Percentiles rank a stretch among this genome's conserved stretches.
These are phyloP conservation scores for Aurifilum marmelostoma DNA, from an alignment of 2,329 filamentous ascomycete genomes.

Conservation along the genomic window DNA sequence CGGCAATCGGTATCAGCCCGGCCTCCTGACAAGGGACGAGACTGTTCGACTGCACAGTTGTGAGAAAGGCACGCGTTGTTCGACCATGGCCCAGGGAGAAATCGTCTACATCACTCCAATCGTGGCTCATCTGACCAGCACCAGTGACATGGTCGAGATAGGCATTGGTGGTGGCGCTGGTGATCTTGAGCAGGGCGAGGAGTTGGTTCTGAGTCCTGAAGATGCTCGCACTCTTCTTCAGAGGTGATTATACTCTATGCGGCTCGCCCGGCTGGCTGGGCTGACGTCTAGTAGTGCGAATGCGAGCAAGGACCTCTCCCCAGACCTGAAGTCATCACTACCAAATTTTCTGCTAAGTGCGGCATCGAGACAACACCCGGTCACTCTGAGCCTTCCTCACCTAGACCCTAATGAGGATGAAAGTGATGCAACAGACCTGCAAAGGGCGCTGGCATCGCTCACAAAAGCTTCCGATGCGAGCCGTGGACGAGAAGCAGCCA, in stretches of 20 bases:
- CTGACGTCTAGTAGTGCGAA: conserved; percentile 1
- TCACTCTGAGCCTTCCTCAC: conserved; percentile 18
- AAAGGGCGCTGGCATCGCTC: conserved; percentile 19
- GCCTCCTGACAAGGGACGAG: conserved; percentile 70
- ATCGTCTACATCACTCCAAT: conserved; percentile 81
- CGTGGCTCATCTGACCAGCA: conserved; percentile 64
- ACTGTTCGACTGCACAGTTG: conserved; percentile 80
- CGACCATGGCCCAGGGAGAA: conserved; percentile 42
- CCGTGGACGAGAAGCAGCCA: conserved; percentile 25
- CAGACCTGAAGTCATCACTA: conserved; percentile 31
- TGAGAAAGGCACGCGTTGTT: conserved; percentile 70
- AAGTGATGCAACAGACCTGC: conserved; percentile 20
- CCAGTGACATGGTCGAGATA: conserved; percentile 69
- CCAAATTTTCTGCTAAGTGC: conserved; percentile 14
- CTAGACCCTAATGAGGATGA: conserved; percentile 34
- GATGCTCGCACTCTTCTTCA: conserved; percentile 54
- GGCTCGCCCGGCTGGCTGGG: too few relatives aligned
- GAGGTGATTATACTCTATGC: conserved; percentile 10
- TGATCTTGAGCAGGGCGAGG: conserved; percentile 70
- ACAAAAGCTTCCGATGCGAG: conserved; percentile 7
- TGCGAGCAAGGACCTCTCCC: conserved; percentile 10
- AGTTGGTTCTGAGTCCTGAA: conserved; percentile 59
- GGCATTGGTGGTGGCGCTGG: conserved; percentile 80
- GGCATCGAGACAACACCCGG: conserved; percentile 9
- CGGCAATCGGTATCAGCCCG: conserved; percentile 70